These are phyloP conservation scores for Choiromyces venosus DNA, from an alignment of 495 filamentous ascomycete species.

Conservation along the genomic window DNA sequence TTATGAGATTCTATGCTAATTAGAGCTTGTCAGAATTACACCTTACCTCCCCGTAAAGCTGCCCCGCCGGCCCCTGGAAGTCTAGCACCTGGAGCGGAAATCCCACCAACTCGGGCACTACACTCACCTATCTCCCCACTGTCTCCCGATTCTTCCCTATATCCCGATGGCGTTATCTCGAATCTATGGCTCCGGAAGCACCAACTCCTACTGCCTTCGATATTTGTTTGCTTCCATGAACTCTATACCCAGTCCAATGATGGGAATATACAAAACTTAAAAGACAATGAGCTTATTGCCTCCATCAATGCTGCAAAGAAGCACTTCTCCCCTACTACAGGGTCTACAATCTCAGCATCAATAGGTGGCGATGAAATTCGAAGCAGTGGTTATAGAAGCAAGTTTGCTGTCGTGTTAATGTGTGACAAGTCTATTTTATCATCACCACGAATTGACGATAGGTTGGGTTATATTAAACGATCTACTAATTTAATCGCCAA, in stretches of 20 bases:
- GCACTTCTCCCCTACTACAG: slow-evolving; percentile 23
- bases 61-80: slow-evolving; percentile 51
- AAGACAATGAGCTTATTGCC: slow-evolving; percentile 81
- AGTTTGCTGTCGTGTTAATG: slow-evolving; percentile 68
- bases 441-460: slow-evolving; percentile 63
- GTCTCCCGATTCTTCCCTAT: slow-evolving; percentile 69
- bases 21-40: slow-evolving; percentile 50
- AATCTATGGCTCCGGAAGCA: slow-evolving; percentile 79
- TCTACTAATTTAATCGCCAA: slow-evolving; percentile 74
- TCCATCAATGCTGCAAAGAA: slow-evolving; percentile 70
- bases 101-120: slow-evolving; percentile 49
- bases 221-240: slow-evolving; percentile 65
- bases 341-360: slow-evolving; percentile 6
- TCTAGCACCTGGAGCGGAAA: slow-evolving; percentile 44
- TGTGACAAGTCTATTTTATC: slow-evolving; percentile 60
- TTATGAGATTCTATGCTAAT: neutral
- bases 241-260: slow-evolving; percentile 62
- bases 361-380: slow-evolving; percentile 30
- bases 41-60: slow-evolving; percentile 60
- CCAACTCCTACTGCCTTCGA: slow-evolving; percentile 69
- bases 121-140: slow-evolving; percentile 88
- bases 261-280: slow-evolving; percentile 59
- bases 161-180: slow-evolving; percentile 79
- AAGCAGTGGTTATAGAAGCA: slow-evolving; percentile 30
- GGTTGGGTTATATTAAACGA: slow-evolving; percentile 66